Conservation (phyloP, 176 grass and related monocot genomes). For the Pharus latifolius region DNA sequence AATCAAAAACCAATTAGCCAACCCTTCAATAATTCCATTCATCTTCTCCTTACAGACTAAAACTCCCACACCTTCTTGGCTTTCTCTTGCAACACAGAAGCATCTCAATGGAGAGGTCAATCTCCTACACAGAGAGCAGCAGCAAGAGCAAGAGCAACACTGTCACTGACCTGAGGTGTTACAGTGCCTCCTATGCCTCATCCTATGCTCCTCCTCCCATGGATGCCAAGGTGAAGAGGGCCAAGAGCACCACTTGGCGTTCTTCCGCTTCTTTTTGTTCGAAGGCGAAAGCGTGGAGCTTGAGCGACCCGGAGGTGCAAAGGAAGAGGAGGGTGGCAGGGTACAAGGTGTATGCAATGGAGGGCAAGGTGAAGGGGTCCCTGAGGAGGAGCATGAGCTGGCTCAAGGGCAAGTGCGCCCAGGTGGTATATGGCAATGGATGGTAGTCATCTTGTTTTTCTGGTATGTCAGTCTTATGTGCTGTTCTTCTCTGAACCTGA, state of each 20-base stretch:
- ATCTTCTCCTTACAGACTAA: neutral
- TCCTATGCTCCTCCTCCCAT: constrained; percentile 5
- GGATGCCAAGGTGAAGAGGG: constrained; percentile 21
- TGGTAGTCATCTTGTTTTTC: neutral
- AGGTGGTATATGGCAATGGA: constrained; percentile 25
- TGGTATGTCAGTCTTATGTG: too few relatives aligned
- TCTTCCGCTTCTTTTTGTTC: neutral
- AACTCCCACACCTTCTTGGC: neutral
- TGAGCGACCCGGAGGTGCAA: constrained; percentile 56
- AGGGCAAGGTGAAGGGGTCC: constrained; percentile 49
- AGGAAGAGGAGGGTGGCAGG: constrained; percentile 50
- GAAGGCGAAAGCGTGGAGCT: constrained; percentile 5
- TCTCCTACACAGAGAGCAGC: neutral
- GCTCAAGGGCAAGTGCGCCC: constrained; percentile 46
- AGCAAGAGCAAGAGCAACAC: neutral
- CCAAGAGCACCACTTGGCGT: neutral
- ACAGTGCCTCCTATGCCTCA: constrained; percentile 35
- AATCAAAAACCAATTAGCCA: constrained; percentile 5
- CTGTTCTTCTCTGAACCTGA: too few relatives aligned
- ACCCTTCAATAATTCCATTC: neutral
- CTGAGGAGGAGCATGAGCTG: constrained; percentile 54
- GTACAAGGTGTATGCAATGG: constrained; percentile 38
- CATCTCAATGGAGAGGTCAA: constrained; percentile 20
- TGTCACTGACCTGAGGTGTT: constrained; percentile 17
- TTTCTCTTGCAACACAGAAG: neutral